Base-by-base conservation (phyloP, 2,329 filamentous ascomycete species). In the Xylariaceae sp. region DNA sequence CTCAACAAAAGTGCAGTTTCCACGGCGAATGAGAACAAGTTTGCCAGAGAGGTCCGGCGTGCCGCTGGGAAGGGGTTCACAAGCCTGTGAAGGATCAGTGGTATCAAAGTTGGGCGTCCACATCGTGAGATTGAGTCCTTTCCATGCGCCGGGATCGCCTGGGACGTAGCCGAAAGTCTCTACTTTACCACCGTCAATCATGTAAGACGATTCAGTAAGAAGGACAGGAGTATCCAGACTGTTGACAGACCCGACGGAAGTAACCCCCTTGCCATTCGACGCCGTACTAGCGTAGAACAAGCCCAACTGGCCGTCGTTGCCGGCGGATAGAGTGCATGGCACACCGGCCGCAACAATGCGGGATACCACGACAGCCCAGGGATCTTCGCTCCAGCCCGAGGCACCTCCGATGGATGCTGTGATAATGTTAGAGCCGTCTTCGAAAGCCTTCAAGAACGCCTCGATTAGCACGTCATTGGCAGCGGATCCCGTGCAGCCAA, bases 1-100 rank as follows among this genome's bases (percentile, higher is more conserved):
- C 10, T 76, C 65, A 1, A 75, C 73, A 60, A 85, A 86, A 0
- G 76, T 76, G 69, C 85, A 88, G 7, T 73, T 78, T 53, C 84
- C 84, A 23, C 83, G 79, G 51, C 82, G 81, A 45, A 88, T 75
- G 7, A 88, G 78, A 2, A 86, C 83, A 44, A 88, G 80, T 53
- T 80, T 75, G 23, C 75, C 74, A 50, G 79, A 80, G 13, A 89
- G 75, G 64, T 87, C 80, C 1, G 84, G 82, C 0, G 81, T 84
- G 60, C 76, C 74, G 11, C 73, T 76, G 1, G 83, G 81, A 45
- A 80, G 77, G 6, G 80, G 70, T 1, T 75, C 68, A 66, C 86
- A 88, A 9, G 74, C 83, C 62, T 82, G 78, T 45, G 78, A 74
- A 0, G 73, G 63, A 35, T 79, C 74, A 1, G 75, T 74, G 11